These are phyloP conservation scores for Cinnamomum chago DNA, from an alignment of 164 flowering plant genomes.

Conservation along the genomic window DNA sequence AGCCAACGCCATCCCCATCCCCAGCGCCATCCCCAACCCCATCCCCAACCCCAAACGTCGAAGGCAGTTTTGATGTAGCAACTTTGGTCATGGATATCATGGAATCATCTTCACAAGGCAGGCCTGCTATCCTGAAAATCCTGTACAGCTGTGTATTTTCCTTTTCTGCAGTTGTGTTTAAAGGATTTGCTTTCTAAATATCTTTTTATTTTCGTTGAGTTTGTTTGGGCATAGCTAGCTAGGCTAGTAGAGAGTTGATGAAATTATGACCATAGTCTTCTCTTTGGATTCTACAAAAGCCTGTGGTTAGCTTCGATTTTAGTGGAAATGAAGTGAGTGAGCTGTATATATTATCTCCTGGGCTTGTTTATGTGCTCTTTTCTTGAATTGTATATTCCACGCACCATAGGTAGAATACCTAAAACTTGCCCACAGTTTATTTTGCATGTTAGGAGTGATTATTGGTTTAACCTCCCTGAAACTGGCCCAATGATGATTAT, in stretches of 20 bases:
- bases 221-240: neutral
- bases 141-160: too few relatives aligned
- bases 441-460: too few relatives aligned
- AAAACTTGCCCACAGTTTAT: too few relatives aligned
- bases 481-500: too few relatives aligned
- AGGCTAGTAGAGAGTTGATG: neutral
- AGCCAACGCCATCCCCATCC: neutral
- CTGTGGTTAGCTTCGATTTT: neutral
- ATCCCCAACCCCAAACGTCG: neutral
- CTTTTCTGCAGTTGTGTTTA: neutral
- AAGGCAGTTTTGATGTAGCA: neutral
- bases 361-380: neutral
- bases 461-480: too few relatives aligned
- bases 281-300: neutral
- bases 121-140: neutral
- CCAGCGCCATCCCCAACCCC: neutral
- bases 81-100: neutral
- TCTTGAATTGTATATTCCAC: too few relatives aligned
- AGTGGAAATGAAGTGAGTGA: neutral
- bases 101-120: neutral
- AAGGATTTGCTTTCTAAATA: neutral
- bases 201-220: neutral
- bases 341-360: neutral
- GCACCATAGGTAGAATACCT: too few relatives aligned
- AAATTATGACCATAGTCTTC: too few relatives aligned